Conservation (phyloP, 2,329 filamentous ascomycete genomes). For the Fusarium siculi region DNA sequence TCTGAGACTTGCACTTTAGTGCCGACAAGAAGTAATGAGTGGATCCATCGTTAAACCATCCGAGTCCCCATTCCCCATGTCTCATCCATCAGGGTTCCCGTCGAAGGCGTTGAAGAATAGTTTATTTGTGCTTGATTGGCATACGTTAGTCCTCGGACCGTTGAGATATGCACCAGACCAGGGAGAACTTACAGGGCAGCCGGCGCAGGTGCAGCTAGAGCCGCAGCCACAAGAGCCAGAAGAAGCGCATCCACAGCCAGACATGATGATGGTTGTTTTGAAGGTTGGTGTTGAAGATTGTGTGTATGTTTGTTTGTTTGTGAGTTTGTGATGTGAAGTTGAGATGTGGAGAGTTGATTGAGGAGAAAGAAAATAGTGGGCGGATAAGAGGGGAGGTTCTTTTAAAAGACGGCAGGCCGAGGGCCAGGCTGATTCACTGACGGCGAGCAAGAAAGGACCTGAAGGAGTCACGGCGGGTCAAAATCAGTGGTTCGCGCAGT, state of each 20-base stretch:
- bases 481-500: background rate
- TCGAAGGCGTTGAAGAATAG: constrained; percentile 17
- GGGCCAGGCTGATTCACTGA: constrained; percentile 3
- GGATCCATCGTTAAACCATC: constrained; percentile 32
- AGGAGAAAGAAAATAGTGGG: constrained; percentile 17
- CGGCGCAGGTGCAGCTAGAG: constrained; percentile 54
- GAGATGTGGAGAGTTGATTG: constrained; percentile 14
- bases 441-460: background rate
- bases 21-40: constrained; percentile 32
- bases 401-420: constrained; percentile 19
- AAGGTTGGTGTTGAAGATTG: constrained; percentile 12
- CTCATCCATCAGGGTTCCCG: constrained; percentile 42
- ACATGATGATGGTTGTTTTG: constrained; percentile 50
- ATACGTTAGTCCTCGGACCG: constrained; percentile 22
- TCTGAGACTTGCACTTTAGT: constrained; percentile 2
- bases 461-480: constrained; percentile 16
- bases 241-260: constrained; percentile 55
- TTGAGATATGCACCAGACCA: constrained; percentile 19
- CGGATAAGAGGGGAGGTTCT: constrained; percentile 23
- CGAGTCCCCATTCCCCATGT: constrained; percentile 9
- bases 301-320: background rate
- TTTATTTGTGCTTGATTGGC: constrained; percentile 47
- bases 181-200: constrained; percentile 55
- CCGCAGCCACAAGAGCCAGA: constrained; percentile 57
- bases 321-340: background rate